Conservation (phyloP, 495 filamentous ascomycete species). For the Apodospora peruviana region DNA sequence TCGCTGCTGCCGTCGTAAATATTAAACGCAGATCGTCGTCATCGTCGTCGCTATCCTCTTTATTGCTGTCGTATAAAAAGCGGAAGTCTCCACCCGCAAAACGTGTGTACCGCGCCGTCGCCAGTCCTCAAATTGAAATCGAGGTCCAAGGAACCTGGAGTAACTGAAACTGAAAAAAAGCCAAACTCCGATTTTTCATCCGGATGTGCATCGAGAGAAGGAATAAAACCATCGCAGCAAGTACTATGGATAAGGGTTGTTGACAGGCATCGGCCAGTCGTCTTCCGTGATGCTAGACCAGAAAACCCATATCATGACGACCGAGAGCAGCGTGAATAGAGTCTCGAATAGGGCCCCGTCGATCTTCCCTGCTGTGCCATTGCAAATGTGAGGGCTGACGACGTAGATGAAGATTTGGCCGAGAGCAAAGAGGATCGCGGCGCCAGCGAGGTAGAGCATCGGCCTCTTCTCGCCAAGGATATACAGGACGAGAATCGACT, state of each 20-base stretch:
- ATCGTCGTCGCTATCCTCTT: too few relatives aligned
- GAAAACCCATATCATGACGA: constrained; percentile 83
- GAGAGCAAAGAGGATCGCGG: constrained; percentile 77
- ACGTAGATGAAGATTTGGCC: constrained; percentile 96
- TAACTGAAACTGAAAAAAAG: too few relatives aligned
- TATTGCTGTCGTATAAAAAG: too few relatives aligned
- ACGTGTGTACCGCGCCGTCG: too few relatives aligned
- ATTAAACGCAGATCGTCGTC: too few relatives aligned
- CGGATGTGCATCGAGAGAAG: too few relatives aligned
- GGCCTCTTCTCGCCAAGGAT: constrained; percentile 82
- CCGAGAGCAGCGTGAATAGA: constrained; percentile 78
- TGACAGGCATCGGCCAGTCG: constrained; percentile 79
- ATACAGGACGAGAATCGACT: constrained; percentile 72
- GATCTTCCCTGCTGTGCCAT: constrained; percentile 74
- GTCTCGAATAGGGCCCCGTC: constrained; percentile 93
- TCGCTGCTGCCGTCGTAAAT: too few relatives aligned
- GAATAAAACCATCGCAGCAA: too few relatives aligned
- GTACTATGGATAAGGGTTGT: constrained; percentile 22
- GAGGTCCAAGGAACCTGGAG: too few relatives aligned
- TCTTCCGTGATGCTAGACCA: constrained; percentile 99
- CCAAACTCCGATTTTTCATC: too few relatives aligned
- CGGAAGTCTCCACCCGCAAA: too few relatives aligned
- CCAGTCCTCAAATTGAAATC: too few relatives aligned
- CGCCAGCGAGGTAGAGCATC: constrained; percentile 74
- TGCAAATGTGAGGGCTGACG: constrained; percentile 83